Base-by-base conservation (phyloP, 2,329 filamentous ascomycete species). In the Hansfordia pulvinata region DNA sequence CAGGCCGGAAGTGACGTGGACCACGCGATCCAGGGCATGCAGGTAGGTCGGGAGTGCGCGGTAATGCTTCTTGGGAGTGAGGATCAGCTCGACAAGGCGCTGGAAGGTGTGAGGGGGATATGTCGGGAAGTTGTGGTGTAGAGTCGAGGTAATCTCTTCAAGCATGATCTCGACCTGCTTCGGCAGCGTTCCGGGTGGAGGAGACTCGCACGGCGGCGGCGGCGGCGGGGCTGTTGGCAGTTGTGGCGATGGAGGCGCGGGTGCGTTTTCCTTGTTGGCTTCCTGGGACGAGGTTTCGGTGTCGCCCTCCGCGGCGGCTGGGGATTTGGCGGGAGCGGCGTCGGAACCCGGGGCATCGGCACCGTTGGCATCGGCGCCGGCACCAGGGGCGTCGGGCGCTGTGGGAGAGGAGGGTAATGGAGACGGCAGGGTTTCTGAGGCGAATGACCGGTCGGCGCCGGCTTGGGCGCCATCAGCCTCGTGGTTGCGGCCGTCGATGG, bases 41-140 rank as follows among this genome's bases (percentile, higher is more conserved):
- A 98, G 71, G 49, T 90, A 98, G 8, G 85, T 69, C 1, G 82
- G 73, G 3, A 96, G 65, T 28, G 75, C 79, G 34, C 69, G 73
- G 58, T 96, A 94, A 53, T 93, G 80, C 29, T 66, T 64, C 33
- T 62, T 76, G 2, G 90, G 90, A 15, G 64, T 55, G 19, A 93
- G 62, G 4, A 93, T 60, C 17, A 96, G 75, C 59, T 98, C 90
- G 13, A 85, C 74, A 13, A 98, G 68, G 20, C 90, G 79, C 54
- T 98, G 90, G 34, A 94, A 69, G 3, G 90, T 96, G 49, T 96
- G 84, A 1, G 90, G 90, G 2, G 90, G 88, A 40, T 80, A 69
- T 3, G 62, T 58, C 13, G 69, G 47, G 52, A 98, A 98, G 37
- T 67, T 69, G 3, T 60, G 62, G 26, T 54, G 60, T 20, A 93